Percentiles rank a stretch among this genome's conserved stretches.
These are phyloP conservation scores for Entophlyctis helioformis DNA, from an alignment of 192 early-diverging fungal genomes.

Conservation along the genomic window DNA sequence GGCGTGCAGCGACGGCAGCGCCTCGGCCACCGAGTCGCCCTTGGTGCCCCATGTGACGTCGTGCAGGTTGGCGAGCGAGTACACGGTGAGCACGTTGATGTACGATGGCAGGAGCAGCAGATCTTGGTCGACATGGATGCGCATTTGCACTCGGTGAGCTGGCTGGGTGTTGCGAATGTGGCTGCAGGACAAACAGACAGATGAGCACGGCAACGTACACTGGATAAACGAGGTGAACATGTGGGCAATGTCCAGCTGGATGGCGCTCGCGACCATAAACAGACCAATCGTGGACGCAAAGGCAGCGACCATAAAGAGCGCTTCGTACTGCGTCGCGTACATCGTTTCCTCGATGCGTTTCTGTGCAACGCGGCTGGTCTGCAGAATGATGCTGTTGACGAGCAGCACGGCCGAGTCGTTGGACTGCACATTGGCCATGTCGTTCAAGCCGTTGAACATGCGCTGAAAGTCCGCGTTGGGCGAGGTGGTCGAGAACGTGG, in stretches of 20 bases:
- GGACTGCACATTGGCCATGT: too few species aligned
- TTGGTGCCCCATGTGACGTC: conserved; percentile 97
- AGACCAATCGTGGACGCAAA: conserved; percentile 27
- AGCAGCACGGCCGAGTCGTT: conserved; percentile 7
- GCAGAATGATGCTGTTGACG: conserved; percentile 5
- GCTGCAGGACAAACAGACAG: not conserved
- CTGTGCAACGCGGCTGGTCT: not conserved
- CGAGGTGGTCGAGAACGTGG: not conserved
- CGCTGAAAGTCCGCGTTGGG: not conserved
- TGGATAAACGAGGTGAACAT: conserved; percentile 38
- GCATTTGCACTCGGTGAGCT: conserved; percentile 1
- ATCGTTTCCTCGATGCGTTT: conserved; percentile 5
- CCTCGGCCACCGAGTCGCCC: conserved; percentile 50
- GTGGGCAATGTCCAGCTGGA: conserved; percentile 27
- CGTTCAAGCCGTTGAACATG: too few species aligned
- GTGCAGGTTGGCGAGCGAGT: conserved; percentile 76
- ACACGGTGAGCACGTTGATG: conserved; percentile 81
- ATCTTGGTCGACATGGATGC: conserved; percentile 7
- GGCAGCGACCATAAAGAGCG: conserved; percentile 5
- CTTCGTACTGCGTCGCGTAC: not conserved
- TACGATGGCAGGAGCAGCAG: conserved; percentile 60
- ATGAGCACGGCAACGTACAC: conserved; percentile 7
- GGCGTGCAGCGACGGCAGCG: conserved; percentile 7
- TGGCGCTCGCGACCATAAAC: conserved; percentile 20
- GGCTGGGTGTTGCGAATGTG: conserved; percentile 4